Base-by-base conservation (phyloP, 2,329 filamentous ascomycete genomes). In the Clonostachys byssicola region DNA sequence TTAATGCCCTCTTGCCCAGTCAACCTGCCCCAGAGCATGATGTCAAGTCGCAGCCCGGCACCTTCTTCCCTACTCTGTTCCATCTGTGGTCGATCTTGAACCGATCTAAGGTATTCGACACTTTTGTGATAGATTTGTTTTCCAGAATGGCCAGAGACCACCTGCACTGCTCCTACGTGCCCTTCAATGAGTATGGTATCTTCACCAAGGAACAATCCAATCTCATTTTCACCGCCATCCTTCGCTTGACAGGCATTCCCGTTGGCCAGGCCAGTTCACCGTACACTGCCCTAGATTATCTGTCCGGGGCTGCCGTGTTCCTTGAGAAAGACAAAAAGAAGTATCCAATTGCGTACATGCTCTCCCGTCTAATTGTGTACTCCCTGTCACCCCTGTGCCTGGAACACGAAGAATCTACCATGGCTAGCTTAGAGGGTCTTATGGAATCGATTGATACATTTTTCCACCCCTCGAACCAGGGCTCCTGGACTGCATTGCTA, bases 361-460 rank as follows among this genome's bases (percentile, higher is more conserved):
- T 97, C 54, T 91, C 94, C 18, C 78, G 94, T 50, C 94, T 90
- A 86, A 88, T 97, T 49, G 84, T 95, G 45, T 92, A 92, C 81
- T 96, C 92, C 0, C 66, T 99, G 38, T 97, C 94, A 2, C 92
- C 94, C 2, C 75, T 84, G 42, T 94, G 89, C 58, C 71, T 95
- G 43, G 81, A 88, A 40, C 75, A 82, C n/a, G 77, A 86, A 33
- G 85, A 86, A 47, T 97, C 92, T 1, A 82, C 95, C 40, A 69
- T 99, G 57, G 82, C 86, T 34, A 89, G 88, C 54, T 78, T 99
- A 6, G 92, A 99, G 64, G 92, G 89, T 1, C 75, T 99, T 45
- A 88, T 99, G 55, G 88, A 97, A 64, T 94, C 92, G 4, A 87
- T 97, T 42, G 94, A 99, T 65, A 99, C 94, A 1, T 99, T 99